Conservation (phyloP, 2,329 filamentous ascomycete genomes). For the Bipolaris victoriae region DNA sequence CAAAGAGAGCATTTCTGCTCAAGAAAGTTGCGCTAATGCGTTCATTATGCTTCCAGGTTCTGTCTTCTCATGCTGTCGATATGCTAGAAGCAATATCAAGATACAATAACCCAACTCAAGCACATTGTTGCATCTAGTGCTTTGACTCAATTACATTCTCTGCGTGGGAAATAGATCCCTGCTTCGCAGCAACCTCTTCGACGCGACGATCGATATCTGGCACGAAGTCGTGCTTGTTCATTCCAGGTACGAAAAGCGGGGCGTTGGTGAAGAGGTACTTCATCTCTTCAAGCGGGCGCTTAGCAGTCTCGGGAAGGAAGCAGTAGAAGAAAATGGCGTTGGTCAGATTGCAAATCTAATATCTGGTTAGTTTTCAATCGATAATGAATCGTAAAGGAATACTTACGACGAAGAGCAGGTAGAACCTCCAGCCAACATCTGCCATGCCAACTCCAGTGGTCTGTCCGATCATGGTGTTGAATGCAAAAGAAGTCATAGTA, state of each 20-base stretch:
- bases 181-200: conserved; percentile 63
- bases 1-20: too few relatives aligned
- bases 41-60: too few relatives aligned
- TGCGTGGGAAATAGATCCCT: conserved; percentile 30
- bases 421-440: conserved; percentile 62
- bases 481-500: conserved; percentile 75
- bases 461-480: conserved; percentile 78
- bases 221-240: conserved; percentile 60
- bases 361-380: not conserved
- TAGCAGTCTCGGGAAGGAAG: conserved; percentile 69
- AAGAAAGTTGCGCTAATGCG: too few relatives aligned
- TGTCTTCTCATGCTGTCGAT: not conserved
- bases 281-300: conserved; percentile 71
- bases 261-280: conserved; percentile 70
- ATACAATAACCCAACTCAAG: not conserved
- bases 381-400: not conserved
- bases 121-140: not conserved
- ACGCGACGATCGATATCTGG: conserved; percentile 66
- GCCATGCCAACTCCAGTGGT: conserved; percentile 67
- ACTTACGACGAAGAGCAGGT: conserved; percentile 64
- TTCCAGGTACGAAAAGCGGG: conserved; percentile 66
- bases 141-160: conserved; percentile 13
- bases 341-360: conserved; percentile 69
- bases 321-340: conserved; percentile 72
- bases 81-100: not conserved